Evolutionary conservation across 2,329 filamentous ascomycete genomes (phyloP), one percentile per base, ranked within the genome.

Genomic region (Ramularia endophylla): DNA sequence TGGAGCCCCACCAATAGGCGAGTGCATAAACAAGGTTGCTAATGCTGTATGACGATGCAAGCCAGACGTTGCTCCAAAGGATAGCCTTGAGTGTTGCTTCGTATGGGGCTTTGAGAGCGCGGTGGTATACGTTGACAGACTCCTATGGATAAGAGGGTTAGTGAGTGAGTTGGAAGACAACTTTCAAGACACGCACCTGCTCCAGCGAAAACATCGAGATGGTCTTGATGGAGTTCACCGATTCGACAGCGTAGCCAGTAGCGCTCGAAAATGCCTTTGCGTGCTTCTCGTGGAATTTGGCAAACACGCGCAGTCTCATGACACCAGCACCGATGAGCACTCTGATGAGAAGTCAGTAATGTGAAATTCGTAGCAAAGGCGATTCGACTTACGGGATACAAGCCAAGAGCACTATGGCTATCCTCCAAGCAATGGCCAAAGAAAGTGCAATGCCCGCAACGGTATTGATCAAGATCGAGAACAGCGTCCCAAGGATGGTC

Each of bases 1-100:
- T 81, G 0, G 83, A 74, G 3, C 84, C 84, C 83, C 84, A 89
- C 82, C 83, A 89, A 62, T 87, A 88, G 0, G 83, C 81, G 40
- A 89, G 74, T 0, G 83, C 81, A 55, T 87, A 85, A 18, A 87
- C 77, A 37, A 85, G 71, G 54, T 82, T 83, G 15, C 79, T 75
- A 8, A 75, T 67, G 48, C 72, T 75, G 56, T 79, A 76, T 12
- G 78, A 71, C 27, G 81, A 66, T 2, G 80, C 77, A 6, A 81
- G 70, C 69, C 47, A 50, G 9, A 41, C 41, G 39, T 50, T 56
- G 15, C 47, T 49, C 38, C 49, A 47, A 5, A 50, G 34, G 2
- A 47, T 51, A 6, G 48, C 42, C 12, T 44, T 52, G 16, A 51
- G 38, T 2, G 52, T 54, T 3, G 50, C 46, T 15, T 48, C 39